Evolutionary conservation across 2,329 filamentous ascomycete species (phyloP).

Genomic region (Neoarthrinium moseri): DNA sequence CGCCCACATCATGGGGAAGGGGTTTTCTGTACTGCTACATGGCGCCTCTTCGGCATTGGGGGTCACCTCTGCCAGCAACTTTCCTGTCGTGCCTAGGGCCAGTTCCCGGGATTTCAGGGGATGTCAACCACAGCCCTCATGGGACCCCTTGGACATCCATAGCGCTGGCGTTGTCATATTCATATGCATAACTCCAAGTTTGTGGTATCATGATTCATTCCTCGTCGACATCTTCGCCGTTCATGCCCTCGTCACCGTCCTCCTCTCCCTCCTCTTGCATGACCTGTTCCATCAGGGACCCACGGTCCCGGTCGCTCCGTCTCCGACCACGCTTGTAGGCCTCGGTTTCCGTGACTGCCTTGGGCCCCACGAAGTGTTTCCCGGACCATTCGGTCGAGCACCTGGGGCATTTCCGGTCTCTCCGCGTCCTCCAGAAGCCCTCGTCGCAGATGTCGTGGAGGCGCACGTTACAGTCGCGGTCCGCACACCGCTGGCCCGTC

Average conservation of each 20-base stretch:
- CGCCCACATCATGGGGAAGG: too few species aligned
- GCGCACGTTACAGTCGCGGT: constrained; percentile 65
- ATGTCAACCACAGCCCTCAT: too few species aligned
- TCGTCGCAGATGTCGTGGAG: constrained; percentile 76
- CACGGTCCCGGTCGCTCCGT: constrained; percentile 29
- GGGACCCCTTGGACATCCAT: too few species aligned
- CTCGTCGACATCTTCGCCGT: constrained; percentile 27
- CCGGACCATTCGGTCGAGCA: constrained; percentile 53
- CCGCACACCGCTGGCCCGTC: constrained; percentile 72
- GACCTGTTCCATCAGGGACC: constrained; percentile 32
- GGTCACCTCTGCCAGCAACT: too few species aligned
- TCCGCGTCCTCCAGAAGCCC: constrained; percentile 68
- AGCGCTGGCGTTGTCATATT: too few species aligned
- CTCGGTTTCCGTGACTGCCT: constrained; percentile 53
- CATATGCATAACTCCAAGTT: too few species aligned
- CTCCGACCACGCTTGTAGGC: constrained; percentile 45
- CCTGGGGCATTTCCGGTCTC: constrained; percentile 62
- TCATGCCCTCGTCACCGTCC: constrained; percentile 19
- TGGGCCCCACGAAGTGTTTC: constrained; percentile 53
- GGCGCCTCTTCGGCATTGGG: too few species aligned
- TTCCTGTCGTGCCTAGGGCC: too few species aligned
- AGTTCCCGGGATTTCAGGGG: too few species aligned
- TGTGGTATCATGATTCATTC: constrained; percentile 13
- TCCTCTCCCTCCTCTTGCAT: constrained; percentile 28
- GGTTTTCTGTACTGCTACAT: too few species aligned